Conservation (phyloP, 2,329 filamentous ascomycete species). For the Cladorrhinum sp. region DNA sequence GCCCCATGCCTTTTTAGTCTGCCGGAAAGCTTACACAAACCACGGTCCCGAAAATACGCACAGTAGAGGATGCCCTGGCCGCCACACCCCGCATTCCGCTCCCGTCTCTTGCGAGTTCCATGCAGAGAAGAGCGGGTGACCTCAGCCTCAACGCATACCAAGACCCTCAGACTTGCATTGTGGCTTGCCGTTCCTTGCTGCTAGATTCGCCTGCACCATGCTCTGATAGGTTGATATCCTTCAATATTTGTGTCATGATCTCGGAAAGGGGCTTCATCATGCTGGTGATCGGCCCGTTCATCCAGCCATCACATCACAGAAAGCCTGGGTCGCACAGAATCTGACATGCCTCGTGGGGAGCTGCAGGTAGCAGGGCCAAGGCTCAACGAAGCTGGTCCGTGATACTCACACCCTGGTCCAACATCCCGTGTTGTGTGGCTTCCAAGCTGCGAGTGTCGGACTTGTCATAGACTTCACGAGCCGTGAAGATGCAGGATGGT, state of each 20-base stretch:
- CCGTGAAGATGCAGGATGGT: neutral
- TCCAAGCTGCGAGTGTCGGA: slow-evolving; percentile 9
- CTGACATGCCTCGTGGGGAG: slow-evolving; percentile 7
- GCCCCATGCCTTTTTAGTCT: neutral
- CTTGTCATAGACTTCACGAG: neutral
- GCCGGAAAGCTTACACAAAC: neutral
- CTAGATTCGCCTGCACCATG: neutral
- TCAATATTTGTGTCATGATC: neutral
- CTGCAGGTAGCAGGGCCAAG: neutral
- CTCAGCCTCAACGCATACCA: slow-evolving; percentile 5
- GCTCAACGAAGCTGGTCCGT: neutral
- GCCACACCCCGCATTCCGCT: neutral
- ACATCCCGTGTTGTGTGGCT: slow-evolving; percentile 4
- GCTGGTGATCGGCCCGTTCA: neutral
- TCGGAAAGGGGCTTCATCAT: neutral
- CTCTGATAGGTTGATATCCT: neutral
- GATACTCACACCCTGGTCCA: slow-evolving; percentile 1
- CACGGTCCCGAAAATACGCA: slow-evolving; percentile 2
- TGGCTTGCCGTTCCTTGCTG: slow-evolving; percentile 2
- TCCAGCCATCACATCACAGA: neutral
- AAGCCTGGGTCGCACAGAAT: neutral
- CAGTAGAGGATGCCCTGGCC: neutral
- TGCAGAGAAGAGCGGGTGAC: slow-evolving; percentile 1
- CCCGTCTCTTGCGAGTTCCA: neutral
- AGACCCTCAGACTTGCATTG: neutral